Evolutionary conservation across 768 basidiomycete species (phyloP).

Genomic region (Chalciporus sphaerocephalus): DNA sequence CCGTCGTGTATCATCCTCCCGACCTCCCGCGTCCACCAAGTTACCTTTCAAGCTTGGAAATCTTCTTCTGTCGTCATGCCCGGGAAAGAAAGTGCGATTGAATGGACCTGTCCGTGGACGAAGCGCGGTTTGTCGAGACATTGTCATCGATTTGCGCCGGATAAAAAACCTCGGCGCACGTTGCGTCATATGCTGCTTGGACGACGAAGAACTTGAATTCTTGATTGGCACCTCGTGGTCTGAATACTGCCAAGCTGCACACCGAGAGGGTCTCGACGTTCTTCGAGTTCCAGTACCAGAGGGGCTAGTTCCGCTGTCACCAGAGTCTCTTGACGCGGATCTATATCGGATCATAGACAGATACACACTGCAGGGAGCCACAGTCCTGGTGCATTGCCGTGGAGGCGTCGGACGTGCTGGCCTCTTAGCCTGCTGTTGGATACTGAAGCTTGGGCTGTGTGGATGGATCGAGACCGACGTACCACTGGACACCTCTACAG

Average conservation of each 20-base stretch:
- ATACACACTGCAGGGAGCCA: conserved; percentile 70
- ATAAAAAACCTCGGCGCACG: conserved; percentile 71
- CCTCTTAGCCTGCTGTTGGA: conserved; percentile 88
- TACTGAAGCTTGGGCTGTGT: conserved; percentile 86
- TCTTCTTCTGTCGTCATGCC: conserved; percentile 83
- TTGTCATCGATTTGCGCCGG: conserved; percentile 69
- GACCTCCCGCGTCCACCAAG: conserved; percentile 6
- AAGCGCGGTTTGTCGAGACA: conserved; percentile 76
- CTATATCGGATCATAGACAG: conserved; percentile 59
- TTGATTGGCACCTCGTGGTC: conserved; percentile 79
- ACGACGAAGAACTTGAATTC: conserved; percentile 77
- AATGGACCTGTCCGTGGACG: conserved; percentile 75
- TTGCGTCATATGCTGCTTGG: conserved; percentile 84
- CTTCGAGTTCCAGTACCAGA: conserved; percentile 89
- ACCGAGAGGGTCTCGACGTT: conserved; percentile 67
- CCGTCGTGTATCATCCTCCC: conserved; percentile 3
- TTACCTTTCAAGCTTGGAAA: conserved; percentile 62
- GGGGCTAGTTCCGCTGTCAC: conserved; percentile 70
- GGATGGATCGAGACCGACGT: conserved; percentile 49
- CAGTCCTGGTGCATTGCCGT: conserved; percentile 84
- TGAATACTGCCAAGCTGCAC: conserved; percentile 64
- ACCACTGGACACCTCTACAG: background rate
- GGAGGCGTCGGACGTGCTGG: conserved; percentile 95
- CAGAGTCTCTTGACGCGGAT: conserved; percentile 58
- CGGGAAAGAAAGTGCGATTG: conserved; percentile 88